These are phyloP conservation scores for Porcisia hertigi DNA, from an alignment of 208 protist genomes.

Conservation along the genomic window DNA sequence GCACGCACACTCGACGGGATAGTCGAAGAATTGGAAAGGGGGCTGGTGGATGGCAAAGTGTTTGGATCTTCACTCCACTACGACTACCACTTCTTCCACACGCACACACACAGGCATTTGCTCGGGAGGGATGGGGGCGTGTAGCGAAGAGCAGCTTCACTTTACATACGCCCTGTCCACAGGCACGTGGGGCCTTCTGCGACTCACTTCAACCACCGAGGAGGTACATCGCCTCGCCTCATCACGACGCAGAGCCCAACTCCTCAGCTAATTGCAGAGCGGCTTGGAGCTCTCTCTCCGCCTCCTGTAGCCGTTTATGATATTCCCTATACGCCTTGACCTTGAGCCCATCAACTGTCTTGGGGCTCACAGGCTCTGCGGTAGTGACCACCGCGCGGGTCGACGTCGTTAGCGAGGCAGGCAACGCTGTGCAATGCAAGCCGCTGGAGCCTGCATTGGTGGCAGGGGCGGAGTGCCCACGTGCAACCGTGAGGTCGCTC, in stretches of 20 bases:
- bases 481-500: background rate
- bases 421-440: background rate
- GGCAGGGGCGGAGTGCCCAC: background rate
- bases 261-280: conserved; percentile 23
- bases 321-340: conserved; percentile 32
- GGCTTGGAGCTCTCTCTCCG: conserved; percentile 26
- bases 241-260: conserved; percentile 5
- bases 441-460: background rate
- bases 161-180: background rate
- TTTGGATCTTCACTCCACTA: background rate
- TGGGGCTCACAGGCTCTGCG: background rate
- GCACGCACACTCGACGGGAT: background rate
- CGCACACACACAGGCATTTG: background rate
- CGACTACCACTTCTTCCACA: background rate
- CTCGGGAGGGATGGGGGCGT: background rate
- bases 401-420: background rate
- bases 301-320: conserved; percentile 24
- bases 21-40: background rate
- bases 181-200: background rate
- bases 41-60: background rate
- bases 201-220: background rate
- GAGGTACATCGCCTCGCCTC: background rate
- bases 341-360: conserved; percentile 25
- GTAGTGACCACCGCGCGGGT: background rate
- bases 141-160: background rate